Conservation (phyloP, 257 asterid genomes). For the Coffea eugenioides region DNA sequence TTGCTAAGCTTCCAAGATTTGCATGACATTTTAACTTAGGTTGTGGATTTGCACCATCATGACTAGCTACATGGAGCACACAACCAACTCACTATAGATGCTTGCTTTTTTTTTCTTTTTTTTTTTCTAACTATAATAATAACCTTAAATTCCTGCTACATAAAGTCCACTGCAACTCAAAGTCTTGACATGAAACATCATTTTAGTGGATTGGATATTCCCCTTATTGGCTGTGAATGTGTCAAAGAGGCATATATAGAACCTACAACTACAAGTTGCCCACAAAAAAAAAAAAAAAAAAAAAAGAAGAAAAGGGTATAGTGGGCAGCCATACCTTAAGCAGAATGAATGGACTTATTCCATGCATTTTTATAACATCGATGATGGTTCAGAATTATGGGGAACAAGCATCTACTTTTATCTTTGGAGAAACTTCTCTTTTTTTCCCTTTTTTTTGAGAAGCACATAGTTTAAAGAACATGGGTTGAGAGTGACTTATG, state of each 20-base stretch:
- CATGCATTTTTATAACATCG: not conserved
- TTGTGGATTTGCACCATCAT: conserved; percentile 7
- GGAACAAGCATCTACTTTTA: not conserved
- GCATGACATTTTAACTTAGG: not conserved
- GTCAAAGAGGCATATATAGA: no score
- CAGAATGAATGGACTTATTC: not conserved
- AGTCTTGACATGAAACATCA: not conserved
- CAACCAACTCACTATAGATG: not conserved
- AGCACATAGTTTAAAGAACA: not conserved
- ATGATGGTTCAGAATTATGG: conserved; percentile 2
- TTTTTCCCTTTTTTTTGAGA: not conserved
- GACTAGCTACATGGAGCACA: not conserved
- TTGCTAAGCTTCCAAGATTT: not conserved
- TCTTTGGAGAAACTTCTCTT: conserved; percentile 2
- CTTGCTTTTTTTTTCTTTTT: not conserved
- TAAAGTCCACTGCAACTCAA: not conserved
- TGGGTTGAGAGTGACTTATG: not conserved
- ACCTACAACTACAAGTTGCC: no score
- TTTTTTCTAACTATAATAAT: not conserved
- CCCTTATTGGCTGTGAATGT: not conserved
- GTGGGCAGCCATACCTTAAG: not conserved
- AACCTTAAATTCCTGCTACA: not conserved
- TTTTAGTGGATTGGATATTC: not conserved
- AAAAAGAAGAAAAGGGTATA: not conserved
- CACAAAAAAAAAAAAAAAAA: not conserved